phyloP scores from a whole-genome alignment of 129 eudicot genomes.

The Gnaphalium uliginosum region DNA sequence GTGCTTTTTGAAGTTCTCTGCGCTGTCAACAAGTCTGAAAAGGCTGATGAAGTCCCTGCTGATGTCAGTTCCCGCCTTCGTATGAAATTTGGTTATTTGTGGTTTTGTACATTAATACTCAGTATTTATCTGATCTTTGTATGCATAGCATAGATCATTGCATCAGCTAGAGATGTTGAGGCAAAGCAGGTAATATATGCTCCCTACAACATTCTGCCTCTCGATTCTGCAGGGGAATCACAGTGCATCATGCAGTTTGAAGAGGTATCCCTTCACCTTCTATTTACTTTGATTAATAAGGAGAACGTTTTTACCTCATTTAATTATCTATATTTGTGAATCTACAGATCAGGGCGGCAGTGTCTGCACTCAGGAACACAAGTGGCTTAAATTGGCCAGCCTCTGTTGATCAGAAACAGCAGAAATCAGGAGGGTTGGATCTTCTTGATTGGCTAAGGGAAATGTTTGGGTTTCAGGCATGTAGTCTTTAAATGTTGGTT shows the following conservation, averaged over 20 bases:
- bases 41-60: conserved; percentile 95
- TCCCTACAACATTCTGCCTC: conserved; percentile 94
- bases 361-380: conserved; percentile 70
- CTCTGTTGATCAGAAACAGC: conserved; percentile 68
- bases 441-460: conserved; percentile 96
- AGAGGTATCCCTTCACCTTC: conserved; percentile 55
- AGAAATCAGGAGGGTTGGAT: conserved; percentile 77
- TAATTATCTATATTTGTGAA: conserved; percentile 10
- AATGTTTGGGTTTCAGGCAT: conserved; percentile 98
- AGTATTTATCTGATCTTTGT: conserved; percentile 9
- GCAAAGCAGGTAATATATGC: conserved; percentile 86
- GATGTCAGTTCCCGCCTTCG: conserved; percentile 53
- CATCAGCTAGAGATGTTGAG: conserved; percentile 95
- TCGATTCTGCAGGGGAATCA: conserved; percentile 93
- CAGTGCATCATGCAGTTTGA: conserved; percentile 95
- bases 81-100: background rate
- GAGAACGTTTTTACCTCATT: background rate
- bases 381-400: conserved; percentile 78
- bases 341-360: conserved; percentile 89
- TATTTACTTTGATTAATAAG: background rate
- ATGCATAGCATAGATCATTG: conserved; percentile 70
- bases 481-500: conserved; percentile 25
- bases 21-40: conserved; percentile 89
- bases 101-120: conserved; percentile 4
- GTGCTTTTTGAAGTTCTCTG: conserved; percentile 98